Conservation (phyloP, 2,329 filamentous ascomycete genomes). For the Aspergillus pseudoterreus region DNA sequence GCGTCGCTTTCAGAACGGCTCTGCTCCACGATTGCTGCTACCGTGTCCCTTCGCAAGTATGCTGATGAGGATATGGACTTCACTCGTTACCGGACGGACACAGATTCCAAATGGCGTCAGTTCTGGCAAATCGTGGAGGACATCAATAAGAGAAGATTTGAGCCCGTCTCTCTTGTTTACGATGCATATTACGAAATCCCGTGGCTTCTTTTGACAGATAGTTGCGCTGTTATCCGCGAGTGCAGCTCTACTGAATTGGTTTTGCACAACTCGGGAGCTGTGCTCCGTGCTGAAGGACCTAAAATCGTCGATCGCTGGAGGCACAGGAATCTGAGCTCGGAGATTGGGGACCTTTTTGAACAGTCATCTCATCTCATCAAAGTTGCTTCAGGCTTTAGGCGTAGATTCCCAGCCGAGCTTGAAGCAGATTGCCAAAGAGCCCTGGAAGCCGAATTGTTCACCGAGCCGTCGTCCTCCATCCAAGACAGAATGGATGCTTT, state of each 20-base stretch:
- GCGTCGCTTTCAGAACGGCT: conserved; percentile 71
- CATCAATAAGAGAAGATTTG: conserved; percentile 78
- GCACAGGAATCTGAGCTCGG: conserved; percentile 39
- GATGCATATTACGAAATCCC: conserved; percentile 69
- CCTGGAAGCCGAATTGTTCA: conserved; percentile 69
- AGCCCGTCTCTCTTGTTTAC: conserved; percentile 72
- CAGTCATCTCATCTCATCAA: conserved; percentile 62
- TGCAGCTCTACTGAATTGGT: conserved; percentile 76
- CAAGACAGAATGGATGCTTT: conserved; percentile 73
- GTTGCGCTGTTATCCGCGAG: conserved; percentile 71
- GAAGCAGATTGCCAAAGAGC: conserved; percentile 64
- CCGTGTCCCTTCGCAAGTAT: conserved; percentile 61
- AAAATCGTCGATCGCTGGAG: conserved; percentile 41
- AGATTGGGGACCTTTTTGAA: conserved; percentile 52
- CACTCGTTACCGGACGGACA: conserved; percentile 67
- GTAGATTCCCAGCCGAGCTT: conserved; percentile 66
- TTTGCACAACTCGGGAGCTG: conserved; percentile 59
- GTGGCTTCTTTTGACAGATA: conserved; percentile 82
- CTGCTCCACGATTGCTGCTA: conserved; percentile 66
- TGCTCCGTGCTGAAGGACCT: conserved; percentile 34
- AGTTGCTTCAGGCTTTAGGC: conserved; percentile 67
- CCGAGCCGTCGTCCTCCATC: conserved; percentile 66
- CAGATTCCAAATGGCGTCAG: conserved; percentile 80
- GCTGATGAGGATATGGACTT: conserved; percentile 68
- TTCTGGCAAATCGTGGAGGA: conserved; percentile 85